Conservation (phyloP, 257 asterid genomes). For the Cruciata laevipes region DNA sequence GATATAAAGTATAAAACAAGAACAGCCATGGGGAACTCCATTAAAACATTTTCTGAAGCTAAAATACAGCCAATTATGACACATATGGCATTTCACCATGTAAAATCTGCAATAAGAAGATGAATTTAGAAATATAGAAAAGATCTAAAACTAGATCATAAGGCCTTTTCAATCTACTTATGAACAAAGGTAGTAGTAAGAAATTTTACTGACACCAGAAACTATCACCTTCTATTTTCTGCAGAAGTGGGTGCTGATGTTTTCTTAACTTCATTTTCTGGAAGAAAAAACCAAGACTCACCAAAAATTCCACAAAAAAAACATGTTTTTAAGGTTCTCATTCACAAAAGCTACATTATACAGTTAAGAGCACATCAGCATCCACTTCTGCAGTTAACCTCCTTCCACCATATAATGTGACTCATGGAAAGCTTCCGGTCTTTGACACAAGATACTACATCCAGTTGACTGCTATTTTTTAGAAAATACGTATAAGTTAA, state of each 20-base stretch:
- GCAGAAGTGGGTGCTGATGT: no score
- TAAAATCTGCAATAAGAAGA: neutral
- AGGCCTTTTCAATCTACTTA: no score
- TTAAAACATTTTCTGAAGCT: no score
- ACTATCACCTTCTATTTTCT: no score
- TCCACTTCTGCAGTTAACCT: constrained; percentile 41
- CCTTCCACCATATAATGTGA: constrained; percentile 91
- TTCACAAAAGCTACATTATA: neutral
- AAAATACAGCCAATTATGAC: no score
- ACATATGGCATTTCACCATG: neutral
- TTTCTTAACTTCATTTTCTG: no score
- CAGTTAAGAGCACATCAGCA: neutral
- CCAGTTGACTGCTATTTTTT: constrained; percentile 27
- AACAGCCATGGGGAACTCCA: neutral
- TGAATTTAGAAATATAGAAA: neutral
- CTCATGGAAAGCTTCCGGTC: constrained; percentile 39
- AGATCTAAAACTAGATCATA: neutral
- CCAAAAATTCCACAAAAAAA: constrained; percentile 14
- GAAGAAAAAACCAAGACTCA: constrained; percentile 22
- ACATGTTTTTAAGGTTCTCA: neutral
- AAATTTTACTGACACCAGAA: no score
- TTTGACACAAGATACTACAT: constrained; percentile 36
- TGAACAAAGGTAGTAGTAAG: no score
- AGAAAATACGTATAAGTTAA: constrained; percentile 7
- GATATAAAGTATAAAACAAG: neutral